These are phyloP conservation scores for Pueraria montana DNA, from an alignment of 306 rosid genomes.

Conservation along the genomic window DNA sequence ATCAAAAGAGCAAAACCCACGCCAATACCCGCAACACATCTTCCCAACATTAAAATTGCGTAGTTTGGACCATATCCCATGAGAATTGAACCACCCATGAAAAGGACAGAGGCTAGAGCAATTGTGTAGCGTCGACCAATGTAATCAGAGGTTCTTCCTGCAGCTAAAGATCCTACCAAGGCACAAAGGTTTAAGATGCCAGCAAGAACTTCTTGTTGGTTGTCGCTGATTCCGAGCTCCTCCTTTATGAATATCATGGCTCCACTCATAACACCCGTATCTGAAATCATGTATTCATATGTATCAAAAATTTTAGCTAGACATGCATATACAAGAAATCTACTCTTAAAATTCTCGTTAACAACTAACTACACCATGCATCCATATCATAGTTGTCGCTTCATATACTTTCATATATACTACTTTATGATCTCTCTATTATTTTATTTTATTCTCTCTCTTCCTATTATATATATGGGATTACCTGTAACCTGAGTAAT, in stretches of 20 bases:
- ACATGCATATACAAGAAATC: neutral
- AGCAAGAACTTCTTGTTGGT: slow-evolving; percentile 69
- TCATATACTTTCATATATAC: too few species aligned
- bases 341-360: too few species aligned
- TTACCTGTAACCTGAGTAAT: too few species aligned
- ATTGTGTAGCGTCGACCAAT: slow-evolving; percentile 85
- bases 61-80: slow-evolving; percentile 87
- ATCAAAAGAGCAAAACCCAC: slow-evolving; percentile 83
- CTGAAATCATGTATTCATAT: slow-evolving; percentile 45
- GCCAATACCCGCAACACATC: slow-evolving; percentile 78
- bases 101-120: slow-evolving; percentile 57
- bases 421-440: too few species aligned
- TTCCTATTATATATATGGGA: too few species aligned
- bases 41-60: slow-evolving; percentile 59
- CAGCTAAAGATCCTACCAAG: slow-evolving; percentile 66
- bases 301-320: neutral
- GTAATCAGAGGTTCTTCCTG: slow-evolving; percentile 73
- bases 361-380: too few species aligned
- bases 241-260: slow-evolving; percentile 88
- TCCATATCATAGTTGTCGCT: too few species aligned
- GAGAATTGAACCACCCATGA: slow-evolving; percentile 68
- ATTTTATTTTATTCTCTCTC: too few species aligned
- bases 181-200: slow-evolving; percentile 80
- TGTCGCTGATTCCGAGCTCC: slow-evolving; percentile 69
- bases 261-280: slow-evolving; percentile 91